Evolutionary conservation across 495 filamentous ascomycete species (phyloP), one percentile per base, ranked within the genome.

Genomic region (Acidomyces sp.): DNA sequence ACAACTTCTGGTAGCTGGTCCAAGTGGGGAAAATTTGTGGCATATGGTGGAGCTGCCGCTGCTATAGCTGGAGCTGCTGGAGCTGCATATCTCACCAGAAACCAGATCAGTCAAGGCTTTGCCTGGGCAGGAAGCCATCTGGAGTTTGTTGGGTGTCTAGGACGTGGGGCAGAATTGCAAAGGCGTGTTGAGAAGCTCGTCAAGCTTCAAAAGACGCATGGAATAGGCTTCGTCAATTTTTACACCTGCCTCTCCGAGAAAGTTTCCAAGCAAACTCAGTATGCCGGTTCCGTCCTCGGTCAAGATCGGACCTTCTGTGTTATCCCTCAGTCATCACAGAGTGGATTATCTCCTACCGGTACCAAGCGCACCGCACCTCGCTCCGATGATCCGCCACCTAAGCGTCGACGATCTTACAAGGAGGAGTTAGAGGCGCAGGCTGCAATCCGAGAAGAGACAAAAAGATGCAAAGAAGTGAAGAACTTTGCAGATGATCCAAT

Each of bases 111-210:
- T 0, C 66, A 75, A 16, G 77, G 82, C 0, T 76, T 75, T 62
- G 64, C 58, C 25, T 97, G 86, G 87, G 82, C 82, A 12, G 75
- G 78, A 7, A 85, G 80, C 12, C 92, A 97, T 62, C 75, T 97
- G n/a, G 85, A 87, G 56, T 97, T 97, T 51, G 79, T 96, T 2
- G 86, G 87, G 1, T 88, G 82, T 53, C 69, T 97, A 3, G 77
- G 80, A 43, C 75, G 84, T 17, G 71, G 70, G 6, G 74, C 82
- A 39, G 87, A 94, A 48, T 60, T 96, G 23, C 71, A 74, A 30
- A 66, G 69, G 43, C 73, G 90, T 4, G 63, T 92, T 13, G 88
- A 86, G 3, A 69, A 71, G 52, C 73, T 13, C 46, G 55, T 53
- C 48, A 21, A 59, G 51, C 65, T 55, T 58, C 66, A 2, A 67